Evolutionary conservation across 352 stramenopile species (phyloP).

Genomic region (Blastocystis sp.): DNA sequence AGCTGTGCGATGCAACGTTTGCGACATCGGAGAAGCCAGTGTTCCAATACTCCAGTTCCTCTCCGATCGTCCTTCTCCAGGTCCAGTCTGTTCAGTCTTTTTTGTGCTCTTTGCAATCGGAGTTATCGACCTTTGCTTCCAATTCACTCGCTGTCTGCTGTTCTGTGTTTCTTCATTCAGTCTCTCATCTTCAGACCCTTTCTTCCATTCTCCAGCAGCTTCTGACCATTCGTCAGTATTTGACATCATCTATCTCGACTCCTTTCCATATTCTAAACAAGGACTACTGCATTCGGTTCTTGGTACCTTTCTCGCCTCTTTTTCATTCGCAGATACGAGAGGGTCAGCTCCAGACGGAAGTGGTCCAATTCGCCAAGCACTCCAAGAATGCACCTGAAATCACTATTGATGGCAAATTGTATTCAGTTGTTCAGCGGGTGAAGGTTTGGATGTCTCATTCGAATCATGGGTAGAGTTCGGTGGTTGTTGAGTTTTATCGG

Average conservation of each 20-base stretch:
- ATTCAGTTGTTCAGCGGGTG: no score
- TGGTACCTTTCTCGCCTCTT: not conserved
- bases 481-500: no score
- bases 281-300: not conserved
- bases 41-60: not conserved
- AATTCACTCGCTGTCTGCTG: not conserved
- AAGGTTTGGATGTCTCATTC: no score
- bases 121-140: no score
- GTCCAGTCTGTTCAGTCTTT: not conserved
- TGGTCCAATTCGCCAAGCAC: not conserved
- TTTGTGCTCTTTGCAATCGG: not conserved
- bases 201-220: not conserved
- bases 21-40: not conserved
- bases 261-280: not conserved
- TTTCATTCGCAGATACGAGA: not conserved
- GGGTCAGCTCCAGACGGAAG: not conserved
- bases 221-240: not conserved
- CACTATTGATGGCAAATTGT: no score
- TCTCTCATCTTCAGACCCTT: not conserved
- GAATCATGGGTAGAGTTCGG: no score
- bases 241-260: not conserved
- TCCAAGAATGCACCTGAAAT: no score
- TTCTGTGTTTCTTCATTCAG: not conserved
- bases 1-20: constrained; percentile 20
- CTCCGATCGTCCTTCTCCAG: not conserved